phyloP scores from a whole-genome alignment of 176 grass and related monocot genomes.

The Rhynchospora tenuis region DNA sequence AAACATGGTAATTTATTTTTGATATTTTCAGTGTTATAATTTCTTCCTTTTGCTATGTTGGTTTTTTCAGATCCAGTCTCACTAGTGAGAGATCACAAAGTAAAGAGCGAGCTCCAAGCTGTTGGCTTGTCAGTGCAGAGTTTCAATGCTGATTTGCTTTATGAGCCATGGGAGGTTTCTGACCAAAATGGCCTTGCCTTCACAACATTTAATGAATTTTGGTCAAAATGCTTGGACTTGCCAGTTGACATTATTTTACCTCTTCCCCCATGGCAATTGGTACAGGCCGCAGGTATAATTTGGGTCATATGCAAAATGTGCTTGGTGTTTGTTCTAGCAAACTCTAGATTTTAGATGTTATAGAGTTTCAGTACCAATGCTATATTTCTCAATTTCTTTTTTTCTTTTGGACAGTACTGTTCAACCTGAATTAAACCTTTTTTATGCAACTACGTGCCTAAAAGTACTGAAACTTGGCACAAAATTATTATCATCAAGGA shows the following conservation, averaged over 20 bases:
- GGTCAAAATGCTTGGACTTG: constrained; percentile 63
- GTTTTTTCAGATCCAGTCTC: constrained; percentile 67
- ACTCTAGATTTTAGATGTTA: neutral
- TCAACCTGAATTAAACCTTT: neutral
- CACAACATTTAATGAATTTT: constrained; percentile 61
- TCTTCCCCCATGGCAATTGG: constrained; percentile 57
- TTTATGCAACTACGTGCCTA: neutral
- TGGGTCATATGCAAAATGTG: neutral
- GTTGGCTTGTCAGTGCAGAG: constrained; percentile 58
- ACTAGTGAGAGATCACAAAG: constrained; percentile 76
- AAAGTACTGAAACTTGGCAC: too few relatives aligned
- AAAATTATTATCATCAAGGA: too few relatives aligned
- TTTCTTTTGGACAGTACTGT: neutral
- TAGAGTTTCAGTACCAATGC: neutral
- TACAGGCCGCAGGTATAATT: constrained; percentile 51
- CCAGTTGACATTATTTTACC: constrained; percentile 35
- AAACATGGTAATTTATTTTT: neutral
- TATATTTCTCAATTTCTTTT: neutral
- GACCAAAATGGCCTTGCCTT: constrained; percentile 66
- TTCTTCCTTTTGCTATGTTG: constrained; percentile 26
- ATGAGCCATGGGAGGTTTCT: constrained; percentile 82
- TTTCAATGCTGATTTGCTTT: constrained; percentile 75
- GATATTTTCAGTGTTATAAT: constrained; percentile 21
- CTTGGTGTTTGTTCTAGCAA: neutral
- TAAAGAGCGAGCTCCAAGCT: constrained; percentile 56